phyloP scores from a whole-genome alignment of 73 alveolate species.

The Breviolum minutum region DNA sequence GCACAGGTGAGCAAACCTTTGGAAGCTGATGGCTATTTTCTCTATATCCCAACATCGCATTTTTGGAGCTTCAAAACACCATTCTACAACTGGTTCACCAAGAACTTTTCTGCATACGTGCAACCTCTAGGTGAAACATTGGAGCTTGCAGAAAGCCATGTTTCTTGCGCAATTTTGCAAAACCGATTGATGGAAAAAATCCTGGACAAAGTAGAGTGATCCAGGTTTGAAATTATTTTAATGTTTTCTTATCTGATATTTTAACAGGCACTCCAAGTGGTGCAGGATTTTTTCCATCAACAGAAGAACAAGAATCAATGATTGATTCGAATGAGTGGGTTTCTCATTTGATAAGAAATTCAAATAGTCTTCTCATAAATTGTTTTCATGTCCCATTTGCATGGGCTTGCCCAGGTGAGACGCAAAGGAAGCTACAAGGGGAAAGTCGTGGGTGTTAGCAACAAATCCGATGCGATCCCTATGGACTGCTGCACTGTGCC shows the following conservation, averaged over 20 bases:
- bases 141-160: background rate
- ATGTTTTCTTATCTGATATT: background rate
- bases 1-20: background rate
- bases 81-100: constrained; percentile 20
- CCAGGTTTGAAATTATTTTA: too few species aligned
- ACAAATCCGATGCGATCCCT: background rate
- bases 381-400: too few species aligned
- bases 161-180: background rate
- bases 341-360: background rate
- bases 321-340: background rate
- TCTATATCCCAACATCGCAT: background rate
- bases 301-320: background rate
- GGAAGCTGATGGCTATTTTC: background rate
- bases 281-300: too few species aligned
- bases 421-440: background rate
- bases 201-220: too few species aligned
- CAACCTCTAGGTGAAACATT: background rate
- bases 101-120: background rate
- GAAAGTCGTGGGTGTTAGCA: background rate
- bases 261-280: background rate
- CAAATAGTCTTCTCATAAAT: too few species aligned
- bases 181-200: background rate
- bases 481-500: background rate
- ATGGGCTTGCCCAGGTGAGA: background rate
- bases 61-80: background rate